Evolutionary conservation across 2,329 filamentous ascomycete species (phyloP).

Genomic region (Cadophora malorum): DNA sequence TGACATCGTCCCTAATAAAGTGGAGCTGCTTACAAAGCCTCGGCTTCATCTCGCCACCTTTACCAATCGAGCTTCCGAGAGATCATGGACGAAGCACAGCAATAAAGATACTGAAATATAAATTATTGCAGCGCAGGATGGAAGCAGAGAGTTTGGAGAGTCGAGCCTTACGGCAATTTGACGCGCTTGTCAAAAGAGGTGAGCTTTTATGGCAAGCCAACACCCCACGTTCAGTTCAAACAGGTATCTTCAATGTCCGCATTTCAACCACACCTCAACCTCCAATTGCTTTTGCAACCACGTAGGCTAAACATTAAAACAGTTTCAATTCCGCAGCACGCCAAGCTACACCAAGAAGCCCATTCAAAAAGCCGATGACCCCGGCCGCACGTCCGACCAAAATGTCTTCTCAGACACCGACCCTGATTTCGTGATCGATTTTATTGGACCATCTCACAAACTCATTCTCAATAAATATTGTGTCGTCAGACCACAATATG

Average conservation of each 20-base stretch:
- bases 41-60: background rate
- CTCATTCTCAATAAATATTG: conserved; percentile 49
- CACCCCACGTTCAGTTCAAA: conserved; percentile 15
- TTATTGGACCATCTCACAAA: conserved; percentile 43
- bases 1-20: background rate
- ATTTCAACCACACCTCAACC: background rate
- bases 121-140: background rate
- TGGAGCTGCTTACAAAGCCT: conserved; percentile 19
- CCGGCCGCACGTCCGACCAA: conserved; percentile 37
- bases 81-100: background rate
- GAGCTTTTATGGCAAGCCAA: conserved; percentile 21
- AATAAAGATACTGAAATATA: background rate
- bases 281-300: background rate
- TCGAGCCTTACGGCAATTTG: conserved; percentile 20
- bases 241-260: conserved; percentile 13
- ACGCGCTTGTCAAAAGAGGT: conserved; percentile 20
- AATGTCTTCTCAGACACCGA: conserved; percentile 43
- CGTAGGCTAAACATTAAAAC: background rate
- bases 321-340: conserved; percentile 44
- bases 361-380: conserved; percentile 39
- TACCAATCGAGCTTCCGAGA: too few species aligned
- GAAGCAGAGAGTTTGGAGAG: conserved; percentile 9
- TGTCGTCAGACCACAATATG: conserved; percentile 47
- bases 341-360: conserved; percentile 33
- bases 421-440: conserved; percentile 43